These are phyloP conservation scores for Auricularia sp. DNA, from an alignment of 768 basidiomycete genomes.

Conservation along the genomic window DNA sequence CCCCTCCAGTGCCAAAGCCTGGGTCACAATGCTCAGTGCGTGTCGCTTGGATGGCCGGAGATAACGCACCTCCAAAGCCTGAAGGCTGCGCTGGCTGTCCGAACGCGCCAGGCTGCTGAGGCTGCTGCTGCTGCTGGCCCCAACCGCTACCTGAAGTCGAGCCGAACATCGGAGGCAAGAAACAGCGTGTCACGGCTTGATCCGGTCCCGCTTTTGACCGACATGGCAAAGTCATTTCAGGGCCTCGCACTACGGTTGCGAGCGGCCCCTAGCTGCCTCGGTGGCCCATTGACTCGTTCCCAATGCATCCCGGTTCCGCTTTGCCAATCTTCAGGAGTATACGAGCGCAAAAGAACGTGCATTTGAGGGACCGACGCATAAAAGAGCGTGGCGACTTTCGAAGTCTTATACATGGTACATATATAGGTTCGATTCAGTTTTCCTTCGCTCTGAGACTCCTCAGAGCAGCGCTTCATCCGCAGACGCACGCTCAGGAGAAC, in stretches of 20 bases:
- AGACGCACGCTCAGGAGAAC: neutral
- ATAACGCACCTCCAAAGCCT: neutral
- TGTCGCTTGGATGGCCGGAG: neutral
- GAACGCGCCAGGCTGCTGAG: conserved; percentile 36
- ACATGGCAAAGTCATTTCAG: neutral
- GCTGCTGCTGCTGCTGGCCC: conserved; percentile 41
- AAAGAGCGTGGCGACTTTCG: too few relatives aligned
- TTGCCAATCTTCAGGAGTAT: too few relatives aligned
- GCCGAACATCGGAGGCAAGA: neutral
- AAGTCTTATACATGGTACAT: too few relatives aligned
- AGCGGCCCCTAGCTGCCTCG: too few relatives aligned
- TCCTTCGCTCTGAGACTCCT: too few relatives aligned
- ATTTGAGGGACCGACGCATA: too few relatives aligned
- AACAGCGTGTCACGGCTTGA: neutral
- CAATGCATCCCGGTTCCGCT: too few relatives aligned
- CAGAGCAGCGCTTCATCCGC: neutral
- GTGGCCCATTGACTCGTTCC: too few relatives aligned
- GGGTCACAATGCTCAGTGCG: neutral
- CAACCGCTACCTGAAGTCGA: neutral
- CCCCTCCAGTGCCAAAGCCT: neutral
- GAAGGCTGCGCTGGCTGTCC: conserved; percentile 7
- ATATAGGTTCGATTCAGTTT: too few relatives aligned
- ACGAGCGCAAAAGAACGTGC: too few relatives aligned
- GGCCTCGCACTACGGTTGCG: too few relatives aligned
- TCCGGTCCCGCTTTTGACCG: neutral